phyloP scores from a whole-genome alignment of 768 basidiomycete genomes.

The Lactarius evosmus region DNA sequence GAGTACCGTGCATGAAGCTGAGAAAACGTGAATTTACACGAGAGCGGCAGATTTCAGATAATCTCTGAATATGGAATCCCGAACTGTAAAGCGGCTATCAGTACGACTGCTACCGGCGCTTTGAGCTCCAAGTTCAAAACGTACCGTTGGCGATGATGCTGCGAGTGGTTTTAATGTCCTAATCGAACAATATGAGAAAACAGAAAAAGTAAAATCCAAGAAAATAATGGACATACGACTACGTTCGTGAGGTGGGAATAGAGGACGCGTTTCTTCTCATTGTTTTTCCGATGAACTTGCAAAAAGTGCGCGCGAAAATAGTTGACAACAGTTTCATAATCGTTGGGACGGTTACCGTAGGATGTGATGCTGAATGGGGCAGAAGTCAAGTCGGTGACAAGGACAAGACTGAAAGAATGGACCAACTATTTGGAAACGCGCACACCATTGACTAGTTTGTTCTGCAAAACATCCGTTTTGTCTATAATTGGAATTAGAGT shows the following conservation, averaged over 20 bases:
- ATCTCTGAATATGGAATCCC: slow-evolving; percentile 39
- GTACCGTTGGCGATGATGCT: slow-evolving; percentile 78
- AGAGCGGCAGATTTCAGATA: slow-evolving; percentile 39
- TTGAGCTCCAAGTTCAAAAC: slow-evolving; percentile 14
- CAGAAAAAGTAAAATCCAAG: neutral
- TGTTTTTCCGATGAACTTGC: slow-evolving; percentile 76
- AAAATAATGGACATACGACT: slow-evolving; percentile 44
- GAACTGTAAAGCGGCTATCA: slow-evolving; percentile 26
- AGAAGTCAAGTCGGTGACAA: slow-evolving; percentile 19
- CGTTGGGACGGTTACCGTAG: slow-evolving; percentile 75
- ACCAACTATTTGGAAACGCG: slow-evolving; percentile 76
- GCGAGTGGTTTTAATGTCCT: slow-evolving; percentile 84
- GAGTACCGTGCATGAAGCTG: neutral
- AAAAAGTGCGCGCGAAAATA: slow-evolving; percentile 88
- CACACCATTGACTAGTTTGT: slow-evolving; percentile 65
- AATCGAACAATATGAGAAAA: slow-evolving; percentile 13
- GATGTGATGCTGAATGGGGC: slow-evolving; percentile 61
- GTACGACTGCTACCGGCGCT: neutral
- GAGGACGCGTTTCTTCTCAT: slow-evolving; percentile 74
- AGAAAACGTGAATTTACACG: slow-evolving; percentile 29
- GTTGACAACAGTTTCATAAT: slow-evolving; percentile 75
- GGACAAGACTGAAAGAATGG: neutral
- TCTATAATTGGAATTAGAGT: slow-evolving; percentile 22
- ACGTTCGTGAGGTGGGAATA: slow-evolving; percentile 82
- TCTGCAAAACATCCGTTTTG: slow-evolving; percentile 67